Evolutionary conservation across 768 basidiomycete species (phyloP), one percentile per base, ranked within the genome.

Genomic region (Leccinellum albellum): DNA sequence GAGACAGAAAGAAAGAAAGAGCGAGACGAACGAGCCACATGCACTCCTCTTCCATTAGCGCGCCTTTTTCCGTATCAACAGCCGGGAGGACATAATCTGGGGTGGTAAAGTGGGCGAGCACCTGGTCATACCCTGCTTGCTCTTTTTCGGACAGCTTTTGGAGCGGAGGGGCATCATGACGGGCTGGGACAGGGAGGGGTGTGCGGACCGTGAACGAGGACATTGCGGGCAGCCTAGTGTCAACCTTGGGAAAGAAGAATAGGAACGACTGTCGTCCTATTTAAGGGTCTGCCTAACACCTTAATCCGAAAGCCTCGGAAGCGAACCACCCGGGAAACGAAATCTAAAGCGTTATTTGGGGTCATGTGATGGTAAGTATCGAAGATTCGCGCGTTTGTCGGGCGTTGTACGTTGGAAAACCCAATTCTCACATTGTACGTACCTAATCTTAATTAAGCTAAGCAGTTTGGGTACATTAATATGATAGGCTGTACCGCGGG

Each of bases 11-110:
- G 3, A 31, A 28, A 35, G 8, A 35, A 15, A 35, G 17, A 35
- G 5, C 8, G 26, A 51, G 35, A 78, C 81, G 50, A 55, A 84
- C 82, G 65, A 93, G 75, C 89, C 89, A 93, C 68, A 89, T 89
- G 72, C 82, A 83, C 67, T 93, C 91, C 33, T 75, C 79, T 32
- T 89, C 88, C 46, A 59, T 75, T 51, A 91, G 73, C 58, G 74
- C 69, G 6, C 78, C 75, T 3, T 79, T 75, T 44, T 75, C 74
- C 0, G 73, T 70, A 9, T 73, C 52, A 7, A 74, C 65, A 15
- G 70, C 77, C 2, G 86, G 82, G 31, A 89, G 66, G 6, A 61
- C 69, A 66, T 88, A 88, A 2, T 75, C 75, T 0, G 76, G 65
- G 17, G 70, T 65, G 15, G 78, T 64, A 62, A 90, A 89, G 67